Conservation (phyloP, 2,329 filamentous ascomycete species). For the Aquanectria penicillioides region DNA sequence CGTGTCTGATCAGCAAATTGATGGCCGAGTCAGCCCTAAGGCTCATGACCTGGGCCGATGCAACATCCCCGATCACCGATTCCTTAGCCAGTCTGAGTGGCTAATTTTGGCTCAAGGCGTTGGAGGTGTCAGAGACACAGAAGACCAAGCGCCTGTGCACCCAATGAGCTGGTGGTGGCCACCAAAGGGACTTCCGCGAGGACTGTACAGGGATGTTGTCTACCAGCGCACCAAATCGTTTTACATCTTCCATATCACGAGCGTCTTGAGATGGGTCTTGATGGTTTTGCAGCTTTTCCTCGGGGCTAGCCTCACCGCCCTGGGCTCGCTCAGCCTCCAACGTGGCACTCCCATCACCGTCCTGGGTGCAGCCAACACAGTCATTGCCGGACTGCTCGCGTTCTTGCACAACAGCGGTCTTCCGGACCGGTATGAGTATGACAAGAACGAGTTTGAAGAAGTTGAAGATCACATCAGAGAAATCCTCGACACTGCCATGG, state of each 20-base stretch:
- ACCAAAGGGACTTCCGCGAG: conserved; percentile 57
- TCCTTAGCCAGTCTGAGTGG: conserved; percentile 58
- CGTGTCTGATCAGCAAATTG: neutral
- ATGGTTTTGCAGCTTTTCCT: conserved; percentile 61
- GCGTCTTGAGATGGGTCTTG: conserved; percentile 54
- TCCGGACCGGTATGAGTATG: conserved; percentile 60
- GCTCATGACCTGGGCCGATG: neutral
- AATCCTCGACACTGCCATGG: conserved; percentile 59
- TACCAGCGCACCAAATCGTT: conserved; percentile 55
- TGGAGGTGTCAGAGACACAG: conserved; percentile 57
- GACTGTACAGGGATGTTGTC: conserved; percentile 61
- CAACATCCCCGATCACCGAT: conserved; percentile 44
- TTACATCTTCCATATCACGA: conserved; percentile 56
- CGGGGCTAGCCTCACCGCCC: conserved; percentile 59
- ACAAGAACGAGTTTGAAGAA: conserved; percentile 59
- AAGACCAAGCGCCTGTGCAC: conserved; percentile 54
- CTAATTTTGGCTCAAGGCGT: conserved; percentile 57
- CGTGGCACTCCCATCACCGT: conserved; percentile 56
- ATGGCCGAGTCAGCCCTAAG: neutral
- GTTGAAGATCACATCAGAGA: conserved; percentile 62
- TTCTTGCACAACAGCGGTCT: conserved; percentile 64
- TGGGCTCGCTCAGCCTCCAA: conserved; percentile 54
- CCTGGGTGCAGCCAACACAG: conserved; percentile 61
- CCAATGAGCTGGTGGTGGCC: conserved; percentile 57
- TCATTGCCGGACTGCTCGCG: conserved; percentile 60